These are phyloP conservation scores for Pyricularia sp. DNA, from an alignment of 2,329 filamentous ascomycete genomes.

Conservation along the genomic window DNA sequence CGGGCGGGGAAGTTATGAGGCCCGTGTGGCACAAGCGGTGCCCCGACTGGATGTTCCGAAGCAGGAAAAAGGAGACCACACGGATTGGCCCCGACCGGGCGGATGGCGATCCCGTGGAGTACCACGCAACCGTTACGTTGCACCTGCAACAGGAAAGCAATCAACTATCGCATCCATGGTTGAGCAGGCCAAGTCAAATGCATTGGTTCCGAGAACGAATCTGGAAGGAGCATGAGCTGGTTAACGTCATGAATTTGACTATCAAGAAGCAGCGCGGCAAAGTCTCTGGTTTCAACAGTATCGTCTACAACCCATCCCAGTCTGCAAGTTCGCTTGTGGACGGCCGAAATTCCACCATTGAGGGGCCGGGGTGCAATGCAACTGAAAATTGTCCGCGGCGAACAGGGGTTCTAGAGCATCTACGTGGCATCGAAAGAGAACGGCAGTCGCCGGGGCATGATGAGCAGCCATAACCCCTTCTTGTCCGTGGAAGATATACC, in stretches of 20 bases:
- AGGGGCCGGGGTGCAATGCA: neutral
- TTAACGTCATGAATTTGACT: neutral
- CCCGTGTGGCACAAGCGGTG: neutral
- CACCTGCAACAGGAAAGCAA: neutral
- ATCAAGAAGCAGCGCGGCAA: neutral
- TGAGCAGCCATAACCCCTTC: neutral
- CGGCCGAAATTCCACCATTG: neutral
- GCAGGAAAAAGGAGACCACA: neutral
- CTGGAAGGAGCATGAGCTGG: neutral
- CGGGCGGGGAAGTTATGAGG: neutral
- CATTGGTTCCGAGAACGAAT: neutral
- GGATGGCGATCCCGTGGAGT: neutral
- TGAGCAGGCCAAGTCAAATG: neutral
- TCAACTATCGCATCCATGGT: neutral
- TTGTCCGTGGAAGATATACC: neutral
- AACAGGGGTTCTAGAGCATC: neutral
- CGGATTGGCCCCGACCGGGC: neutral
- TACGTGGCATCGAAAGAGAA: neutral
- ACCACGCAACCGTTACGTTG: neutral
- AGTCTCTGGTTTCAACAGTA: neutral
- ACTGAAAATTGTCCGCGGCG: neutral
- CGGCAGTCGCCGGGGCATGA: neutral
- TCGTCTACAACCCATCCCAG: neutral
- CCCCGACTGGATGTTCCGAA: neutral
- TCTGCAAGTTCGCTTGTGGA: neutral